A percentile compares a stretch with the other conserved stretches of the same genome.
Evolutionary conservation across 257 asterid genomes (phyloP).

Genomic region (Gentiana dahurica): DNA sequence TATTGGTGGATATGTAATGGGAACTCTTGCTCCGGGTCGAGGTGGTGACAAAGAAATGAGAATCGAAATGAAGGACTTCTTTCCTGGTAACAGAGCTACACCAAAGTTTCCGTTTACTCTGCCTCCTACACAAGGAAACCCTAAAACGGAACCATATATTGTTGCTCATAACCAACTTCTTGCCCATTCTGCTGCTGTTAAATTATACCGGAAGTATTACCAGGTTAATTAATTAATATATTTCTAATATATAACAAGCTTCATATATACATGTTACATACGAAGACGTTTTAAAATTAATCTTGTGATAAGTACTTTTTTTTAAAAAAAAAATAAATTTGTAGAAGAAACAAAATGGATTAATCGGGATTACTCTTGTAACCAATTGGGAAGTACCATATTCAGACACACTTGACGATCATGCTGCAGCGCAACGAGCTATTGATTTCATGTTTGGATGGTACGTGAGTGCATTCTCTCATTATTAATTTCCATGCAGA

Average conservation of each 20-base stretch:
- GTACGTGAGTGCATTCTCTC: slow-evolving; percentile 12
- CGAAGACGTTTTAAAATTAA: too few species aligned
- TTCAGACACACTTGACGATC: slow-evolving; percentile 17
- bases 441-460: slow-evolving; percentile 49
- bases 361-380: slow-evolving; percentile 32
- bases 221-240: slow-evolving; percentile 12
- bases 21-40: slow-evolving; percentile 36
- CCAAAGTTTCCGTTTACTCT: not conserved
- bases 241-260: too few species aligned
- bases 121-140: slow-evolving; percentile 17
- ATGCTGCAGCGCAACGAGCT: slow-evolving; percentile 31
- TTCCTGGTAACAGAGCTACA: not conserved
- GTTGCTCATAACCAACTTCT: slow-evolving; percentile 33
- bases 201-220: slow-evolving; percentile 27
- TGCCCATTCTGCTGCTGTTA: slow-evolving; percentile 28
- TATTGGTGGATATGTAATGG: slow-evolving; percentile 30
- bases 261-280: too few species aligned
- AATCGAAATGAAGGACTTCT: not conserved
- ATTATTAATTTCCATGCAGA: too few species aligned
- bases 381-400: slow-evolving; percentile 26
- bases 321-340: too few species aligned
- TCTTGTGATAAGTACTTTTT: too few species aligned
- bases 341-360: slow-evolving; percentile 14
- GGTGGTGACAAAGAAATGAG: slow-evolving; percentile 3
- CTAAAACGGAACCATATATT: slow-evolving; percentile 45